Evolutionary conservation across 2,329 filamentous ascomycete species (phyloP), one percentile per base, ranked within the genome.

Genomic region (Claviceps monticola): DNA sequence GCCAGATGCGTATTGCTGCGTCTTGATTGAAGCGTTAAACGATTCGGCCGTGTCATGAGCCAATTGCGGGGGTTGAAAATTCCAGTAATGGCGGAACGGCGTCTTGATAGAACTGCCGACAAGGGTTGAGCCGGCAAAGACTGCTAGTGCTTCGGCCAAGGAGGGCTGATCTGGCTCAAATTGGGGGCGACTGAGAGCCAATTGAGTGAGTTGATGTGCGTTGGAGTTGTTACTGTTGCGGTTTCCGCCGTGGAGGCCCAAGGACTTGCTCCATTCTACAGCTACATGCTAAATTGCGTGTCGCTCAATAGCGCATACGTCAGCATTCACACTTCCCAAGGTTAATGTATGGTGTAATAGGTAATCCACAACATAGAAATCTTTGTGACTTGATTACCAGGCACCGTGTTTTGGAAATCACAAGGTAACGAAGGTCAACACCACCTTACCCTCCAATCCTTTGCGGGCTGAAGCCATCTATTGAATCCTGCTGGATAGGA

Each of bases 141-240:
- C 84, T 0, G 86, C 84, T 0, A 93, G 63, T 0, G 83, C 82
- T 64, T 93, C 87, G 0, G 80, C 82, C n/a, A 86, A 72, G 2
- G 82, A 86, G 0, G 87, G 87, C 0, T 83, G 64, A 0, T 65
- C 60, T 0, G 71, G 64, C 37, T 74, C 68, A 0, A 87, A 71
- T 0, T 53, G 49, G 0, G 67, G 63, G 4, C 62, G 34, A 0
- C 50, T 50, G 0, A 78, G 71, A 5, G 78, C 71, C 13, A 79
- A 64, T 55, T 83, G 74, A 29, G 77, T 78, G 6, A 68, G 54
- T 14, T 83, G 71, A 0, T 79, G 74, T 16, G 75, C 71, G 56
- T 79, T 82, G 41, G 76, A 78, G 0, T 82, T 76, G 52, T 81
- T 76, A 43, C 68, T 72, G 54, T 79, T 74, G 6, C 66, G 66